Percentiles rank a stretch among this genome's conserved stretches.
Conservation (phyloP, 805 yeast genomes). For the Zygoascus biomembranicola region DNA sequence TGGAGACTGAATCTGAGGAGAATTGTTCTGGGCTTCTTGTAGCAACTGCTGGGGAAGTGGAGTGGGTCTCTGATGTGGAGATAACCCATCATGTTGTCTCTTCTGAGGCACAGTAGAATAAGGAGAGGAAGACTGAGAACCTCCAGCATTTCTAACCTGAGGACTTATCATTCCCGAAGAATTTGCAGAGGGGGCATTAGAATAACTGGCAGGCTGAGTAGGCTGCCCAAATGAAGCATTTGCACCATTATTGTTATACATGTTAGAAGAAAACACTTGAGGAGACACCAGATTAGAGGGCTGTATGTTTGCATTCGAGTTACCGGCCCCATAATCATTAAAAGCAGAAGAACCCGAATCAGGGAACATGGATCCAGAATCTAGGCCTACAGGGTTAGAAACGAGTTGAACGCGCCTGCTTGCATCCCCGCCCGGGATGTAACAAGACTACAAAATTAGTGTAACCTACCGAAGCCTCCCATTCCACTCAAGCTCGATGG, state of each 20-base stretch:
- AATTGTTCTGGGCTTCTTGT: slow-evolving; percentile 17
- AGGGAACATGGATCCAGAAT: slow-evolving; percentile 5
- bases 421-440: no score
- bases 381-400: slow-evolving; percentile 2
- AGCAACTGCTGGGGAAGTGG: slow-evolving; percentile 18
- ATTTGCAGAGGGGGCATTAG: background rate
- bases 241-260: background rate
- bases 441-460: background rate
- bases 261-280: slow-evolving; percentile 8
- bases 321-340: background rate
- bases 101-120: slow-evolving; percentile 4
- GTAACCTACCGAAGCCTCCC: background rate
- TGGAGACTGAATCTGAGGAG: slow-evolving; percentile 7
- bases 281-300: slow-evolving; percentile 14
- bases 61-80: slow-evolving; percentile 15
- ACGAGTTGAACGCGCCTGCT: no score
- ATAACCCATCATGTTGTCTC: slow-evolving; percentile 9
- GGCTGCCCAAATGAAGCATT: background rate
- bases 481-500: slow-evolving; percentile 8
- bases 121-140: slow-evolving; percentile 4
- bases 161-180: slow-evolving; percentile 8
- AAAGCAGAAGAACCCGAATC: background rate
- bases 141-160: slow-evolving; percentile 2
- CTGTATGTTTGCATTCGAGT: slow-evolving; percentile 5
- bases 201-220: background rate